Conservation (phyloP, 1,284 basidiomycete species). For the Malassezia arunalokei region DNA sequence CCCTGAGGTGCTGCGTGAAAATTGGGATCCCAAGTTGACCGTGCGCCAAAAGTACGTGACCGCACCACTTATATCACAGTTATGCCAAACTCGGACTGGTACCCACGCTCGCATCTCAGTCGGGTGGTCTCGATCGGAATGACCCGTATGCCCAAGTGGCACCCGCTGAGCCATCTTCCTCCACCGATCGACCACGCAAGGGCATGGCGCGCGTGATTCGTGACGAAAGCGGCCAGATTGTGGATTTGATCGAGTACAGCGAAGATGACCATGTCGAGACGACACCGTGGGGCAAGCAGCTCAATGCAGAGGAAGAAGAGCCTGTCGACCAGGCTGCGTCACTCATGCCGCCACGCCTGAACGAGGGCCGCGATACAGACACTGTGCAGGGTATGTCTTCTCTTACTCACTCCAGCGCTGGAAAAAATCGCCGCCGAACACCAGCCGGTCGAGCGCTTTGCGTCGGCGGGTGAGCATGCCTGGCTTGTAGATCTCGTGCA, state of each 20-base stretch:
- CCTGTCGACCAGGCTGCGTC: conserved; percentile 15
- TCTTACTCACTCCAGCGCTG: conserved; percentile 46
- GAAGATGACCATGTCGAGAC: conserved; percentile 48
- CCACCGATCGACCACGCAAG: conserved; percentile 43
- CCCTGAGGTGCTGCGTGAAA: conserved; percentile 66
- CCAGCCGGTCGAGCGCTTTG: conserved; percentile 53
- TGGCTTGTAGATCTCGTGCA: conserved; percentile 61
- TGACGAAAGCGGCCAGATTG: conserved; percentile 66
- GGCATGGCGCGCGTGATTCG: conserved; percentile 74
- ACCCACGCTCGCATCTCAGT: conserved; percentile 40
- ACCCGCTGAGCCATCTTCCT: background rate
- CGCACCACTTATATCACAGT: conserved; percentile 48
- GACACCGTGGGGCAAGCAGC: conserved; percentile 45
- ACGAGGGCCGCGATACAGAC: conserved; percentile 3
- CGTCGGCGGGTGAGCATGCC: conserved; percentile 59
- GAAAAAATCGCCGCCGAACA: conserved; percentile 50
- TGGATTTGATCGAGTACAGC: conserved; percentile 62
- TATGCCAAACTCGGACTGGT: conserved; percentile 66
- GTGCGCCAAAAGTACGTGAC: conserved; percentile 73
- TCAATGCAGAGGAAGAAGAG: conserved; percentile 16
- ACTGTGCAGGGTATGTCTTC: conserved; percentile 13
- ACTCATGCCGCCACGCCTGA: conserved; percentile 3
- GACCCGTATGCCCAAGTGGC: conserved; percentile 13
- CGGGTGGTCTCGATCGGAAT: conserved; percentile 21
- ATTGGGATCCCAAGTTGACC: conserved; percentile 80